phyloP scores from a whole-genome alignment of 257 asterid genomes.

The Vinca minor region DNA sequence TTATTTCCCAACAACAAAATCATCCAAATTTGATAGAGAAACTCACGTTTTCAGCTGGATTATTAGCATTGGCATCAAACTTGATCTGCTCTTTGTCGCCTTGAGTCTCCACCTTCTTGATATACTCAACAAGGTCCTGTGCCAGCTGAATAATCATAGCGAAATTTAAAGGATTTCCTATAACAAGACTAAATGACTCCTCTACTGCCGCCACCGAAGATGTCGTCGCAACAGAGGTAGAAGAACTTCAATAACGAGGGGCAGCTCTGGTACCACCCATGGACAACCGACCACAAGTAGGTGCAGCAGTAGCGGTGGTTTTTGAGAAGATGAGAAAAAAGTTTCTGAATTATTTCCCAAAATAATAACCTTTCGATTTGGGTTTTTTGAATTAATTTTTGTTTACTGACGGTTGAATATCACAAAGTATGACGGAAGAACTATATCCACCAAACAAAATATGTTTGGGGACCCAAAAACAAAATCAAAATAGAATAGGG shows the following conservation, averaged over 20 bases:
- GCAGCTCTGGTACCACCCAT: slow-evolving; percentile 32
- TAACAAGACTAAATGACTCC: slow-evolving; percentile 53
- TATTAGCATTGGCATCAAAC: slow-evolving; percentile 75
- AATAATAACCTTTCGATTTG: no score
- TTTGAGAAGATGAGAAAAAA: no score
- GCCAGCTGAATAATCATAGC: slow-evolving; percentile 81
- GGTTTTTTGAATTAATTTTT: no score
- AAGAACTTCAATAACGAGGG: slow-evolving; percentile 38
- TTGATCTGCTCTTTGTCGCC: slow-evolving; percentile 69
- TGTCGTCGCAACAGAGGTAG: slow-evolving; percentile 25
- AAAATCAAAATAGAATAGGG: no score
- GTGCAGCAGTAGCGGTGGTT: no score
- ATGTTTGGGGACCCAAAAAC: no score
- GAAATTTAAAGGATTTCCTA: slow-evolving; percentile 69
- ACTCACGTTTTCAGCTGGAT: slow-evolving; percentile 75
- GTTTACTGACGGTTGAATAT: no score
- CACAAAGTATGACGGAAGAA: no score
- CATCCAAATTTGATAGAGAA: slow-evolving; percentile 11
- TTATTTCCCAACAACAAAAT: no score
- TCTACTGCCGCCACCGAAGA: slow-evolving; percentile 30
- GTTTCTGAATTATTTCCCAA: no score
- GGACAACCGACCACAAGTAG: slow-evolving; percentile 43
- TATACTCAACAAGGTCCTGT: slow-evolving; percentile 98
- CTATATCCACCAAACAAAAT: no score
- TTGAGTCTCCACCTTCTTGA: slow-evolving; percentile 82